Evolutionary conservation across 2,329 filamentous ascomycete genomes (phyloP).

Genomic region (Cryphonectria nitschkei): DNA sequence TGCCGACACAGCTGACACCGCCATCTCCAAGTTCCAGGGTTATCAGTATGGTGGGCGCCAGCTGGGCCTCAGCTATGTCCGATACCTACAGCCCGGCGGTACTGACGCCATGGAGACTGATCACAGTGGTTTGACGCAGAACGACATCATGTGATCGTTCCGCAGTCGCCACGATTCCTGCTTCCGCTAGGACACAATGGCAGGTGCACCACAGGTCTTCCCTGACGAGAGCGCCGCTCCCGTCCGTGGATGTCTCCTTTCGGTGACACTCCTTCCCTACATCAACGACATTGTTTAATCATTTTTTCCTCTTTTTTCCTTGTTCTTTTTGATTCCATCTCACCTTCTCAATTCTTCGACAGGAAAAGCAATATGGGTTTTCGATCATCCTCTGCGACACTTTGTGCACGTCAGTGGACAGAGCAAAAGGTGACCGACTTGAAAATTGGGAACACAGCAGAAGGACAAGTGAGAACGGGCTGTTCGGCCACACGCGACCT

Average conservation of each 20-base stretch:
- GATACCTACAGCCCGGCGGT: slow-evolving; percentile 73
- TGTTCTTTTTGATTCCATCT: slow-evolving; percentile 5
- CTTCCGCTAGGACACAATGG: slow-evolving; percentile 1
- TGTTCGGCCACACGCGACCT: neutral
- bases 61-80: slow-evolving; percentile 90
- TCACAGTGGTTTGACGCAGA: slow-evolving; percentile 80
- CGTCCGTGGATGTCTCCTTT: neutral
- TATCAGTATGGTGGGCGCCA: slow-evolving; percentile 97
- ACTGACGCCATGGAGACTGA: slow-evolving; percentile 83
- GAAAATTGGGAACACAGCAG: slow-evolving; percentile 18
- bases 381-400: slow-evolving; percentile 9
- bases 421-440: neutral
- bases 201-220: neutral
- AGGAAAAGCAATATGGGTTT: slow-evolving; percentile 6
- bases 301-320: slow-evolving; percentile 5
- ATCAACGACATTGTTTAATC: slow-evolving; percentile 18
- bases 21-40: slow-evolving; percentile 95
- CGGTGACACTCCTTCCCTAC: slow-evolving; percentile 16
- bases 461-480: neutral
- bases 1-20: slow-evolving; percentile 83
- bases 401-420: slow-evolving; percentile 1
- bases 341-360: neutral
- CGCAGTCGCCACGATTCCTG: neutral
- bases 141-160: slow-evolving; percentile 85
- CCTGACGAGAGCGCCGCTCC: neutral